Conservation (phyloP, 2,329 filamentous ascomycete species). For the Diaporthe longicolla region DNA sequence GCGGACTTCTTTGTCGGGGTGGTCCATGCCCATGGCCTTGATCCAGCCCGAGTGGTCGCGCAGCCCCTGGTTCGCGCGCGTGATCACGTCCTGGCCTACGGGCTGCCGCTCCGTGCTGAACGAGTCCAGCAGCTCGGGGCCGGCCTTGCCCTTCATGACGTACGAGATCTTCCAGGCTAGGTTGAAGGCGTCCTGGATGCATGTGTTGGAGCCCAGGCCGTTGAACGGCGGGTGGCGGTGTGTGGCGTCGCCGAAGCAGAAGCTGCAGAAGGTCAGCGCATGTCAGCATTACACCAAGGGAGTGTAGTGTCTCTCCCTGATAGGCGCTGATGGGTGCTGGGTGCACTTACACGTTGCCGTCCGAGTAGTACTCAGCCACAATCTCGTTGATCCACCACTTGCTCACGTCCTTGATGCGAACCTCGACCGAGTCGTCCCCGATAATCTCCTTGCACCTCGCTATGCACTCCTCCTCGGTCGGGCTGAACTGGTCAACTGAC, state of each 20-base stretch:
- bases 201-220: slow-evolving; percentile 71
- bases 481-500: slow-evolving; percentile 53
- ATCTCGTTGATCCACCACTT: slow-evolving; percentile 75
- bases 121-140: slow-evolving; percentile 56
- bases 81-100: slow-evolving; percentile 62
- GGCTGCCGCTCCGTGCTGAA: slow-evolving; percentile 64
- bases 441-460: slow-evolving; percentile 64
- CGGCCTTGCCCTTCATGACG: slow-evolving; percentile 58
- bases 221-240: slow-evolving; percentile 72
- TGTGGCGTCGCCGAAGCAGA: slow-evolving; percentile 70
- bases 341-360: slow-evolving; percentile 59
- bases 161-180: slow-evolving; percentile 69
- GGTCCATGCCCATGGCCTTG: slow-evolving; percentile 60
- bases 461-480: slow-evolving; percentile 62
- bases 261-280: slow-evolving; percentile 50
- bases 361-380: slow-evolving; percentile 69
- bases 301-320: too few species aligned
- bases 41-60: slow-evolving; percentile 64
- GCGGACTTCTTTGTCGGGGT: slow-evolving; percentile 56
- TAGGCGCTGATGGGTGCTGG: too few species aligned
- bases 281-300: slow-evolving; percentile 31
- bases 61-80: slow-evolving; percentile 70
- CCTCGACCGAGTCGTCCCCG: slow-evolving; percentile 65
- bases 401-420: slow-evolving; percentile 66
- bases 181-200: slow-evolving; percentile 70